phyloP scores from a whole-genome alignment of 768 basidiomycete genomes.

The Auriscalpium orientale region DNA sequence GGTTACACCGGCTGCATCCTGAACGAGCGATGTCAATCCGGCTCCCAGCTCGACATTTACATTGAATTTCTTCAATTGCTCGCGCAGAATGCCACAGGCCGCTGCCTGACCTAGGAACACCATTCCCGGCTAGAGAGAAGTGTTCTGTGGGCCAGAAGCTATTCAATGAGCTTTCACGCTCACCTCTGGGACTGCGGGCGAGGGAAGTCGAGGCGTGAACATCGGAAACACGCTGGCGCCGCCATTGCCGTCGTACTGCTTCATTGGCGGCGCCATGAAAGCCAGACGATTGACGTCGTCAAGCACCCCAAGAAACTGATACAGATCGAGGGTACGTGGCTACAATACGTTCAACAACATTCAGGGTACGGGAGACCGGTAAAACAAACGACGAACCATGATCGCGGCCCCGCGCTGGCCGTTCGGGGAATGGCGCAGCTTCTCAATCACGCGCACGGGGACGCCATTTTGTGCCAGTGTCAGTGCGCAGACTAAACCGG shows the following conservation, averaged over 20 bases:
- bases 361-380: background rate
- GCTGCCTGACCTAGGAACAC: background rate
- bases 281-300: background rate
- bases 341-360: background rate
- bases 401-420: constrained; percentile 6
- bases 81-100: background rate
- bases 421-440: background rate
- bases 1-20: background rate
- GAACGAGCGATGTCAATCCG: background rate
- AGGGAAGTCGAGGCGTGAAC: background rate
- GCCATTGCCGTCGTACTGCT: background rate
- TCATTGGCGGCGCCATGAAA: background rate
- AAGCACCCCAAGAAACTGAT: constrained; percentile 1
- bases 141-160: too few species aligned
- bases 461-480: constrained; percentile 5
- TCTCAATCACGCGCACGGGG: constrained; percentile 8
- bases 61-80: background rate
- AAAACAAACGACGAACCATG: background rate
- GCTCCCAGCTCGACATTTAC: background rate
- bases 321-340: constrained; percentile 2
- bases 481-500: constrained; percentile 4
- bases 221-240: too few species aligned
- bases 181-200: background rate
- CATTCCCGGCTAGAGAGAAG: background rate
- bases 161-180: too few species aligned